Evolutionary conservation across 306 rosid genomes (phyloP).

Genomic region (Quercus variabilis): DNA sequence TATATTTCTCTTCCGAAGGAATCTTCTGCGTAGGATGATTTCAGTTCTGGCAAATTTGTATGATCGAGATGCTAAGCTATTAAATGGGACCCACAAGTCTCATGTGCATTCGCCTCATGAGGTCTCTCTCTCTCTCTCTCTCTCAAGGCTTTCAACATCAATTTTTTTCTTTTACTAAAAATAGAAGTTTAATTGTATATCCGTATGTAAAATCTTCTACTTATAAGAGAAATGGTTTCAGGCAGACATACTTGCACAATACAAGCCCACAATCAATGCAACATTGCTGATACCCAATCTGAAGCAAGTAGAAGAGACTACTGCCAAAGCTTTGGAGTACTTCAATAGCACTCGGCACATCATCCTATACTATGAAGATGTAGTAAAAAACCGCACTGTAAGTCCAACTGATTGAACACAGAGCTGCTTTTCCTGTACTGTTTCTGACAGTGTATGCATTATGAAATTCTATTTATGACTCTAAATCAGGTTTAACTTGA

Average conservation of each 20-base stretch:
- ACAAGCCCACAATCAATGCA: constrained; percentile 82
- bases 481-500: not conserved
- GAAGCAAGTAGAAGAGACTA: constrained; percentile 67
- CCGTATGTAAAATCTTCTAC: constrained; percentile 15
- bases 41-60: constrained; percentile 84
- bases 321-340: constrained; percentile 77
- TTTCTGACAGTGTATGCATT: not conserved
- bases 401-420: constrained; percentile 19
- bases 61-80: constrained; percentile 61
- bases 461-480: not conserved
- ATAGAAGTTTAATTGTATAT: not conserved
- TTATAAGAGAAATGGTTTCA: constrained; percentile 36
- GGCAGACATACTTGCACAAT: constrained; percentile 88
- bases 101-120: constrained; percentile 88
- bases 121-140: constrained; percentile 52
- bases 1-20: constrained; percentile 92
- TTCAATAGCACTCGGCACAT: constrained; percentile 87
- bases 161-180: not conserved
- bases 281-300: constrained; percentile 55
- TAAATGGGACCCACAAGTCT: constrained; percentile 98
- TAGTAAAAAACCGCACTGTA: constrained; percentile 80
- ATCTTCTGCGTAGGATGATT: constrained; percentile 90
- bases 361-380: constrained; percentile 77
- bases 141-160: not conserved
- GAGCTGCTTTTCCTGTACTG: not conserved